phyloP scores from a whole-genome alignment of 2,329 filamentous ascomycete species.

The Scedosporium aurantiacum region DNA sequence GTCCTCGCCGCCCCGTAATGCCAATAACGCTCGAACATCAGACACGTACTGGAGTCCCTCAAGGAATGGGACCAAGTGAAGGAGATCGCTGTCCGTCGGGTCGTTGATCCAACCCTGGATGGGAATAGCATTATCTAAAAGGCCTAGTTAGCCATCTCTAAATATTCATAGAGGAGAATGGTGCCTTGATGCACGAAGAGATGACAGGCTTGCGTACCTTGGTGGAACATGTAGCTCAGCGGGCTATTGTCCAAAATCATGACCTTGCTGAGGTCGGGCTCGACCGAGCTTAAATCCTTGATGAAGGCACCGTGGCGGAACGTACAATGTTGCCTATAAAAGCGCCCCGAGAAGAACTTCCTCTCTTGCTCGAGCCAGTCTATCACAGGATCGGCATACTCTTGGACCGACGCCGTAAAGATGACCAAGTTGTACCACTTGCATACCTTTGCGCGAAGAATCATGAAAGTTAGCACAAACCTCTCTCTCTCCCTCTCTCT shows the following conservation, averaged over 20 bases:
- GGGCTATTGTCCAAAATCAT: constrained; percentile 99
- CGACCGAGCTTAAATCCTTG: constrained; percentile 91
- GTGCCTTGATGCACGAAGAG: not conserved
- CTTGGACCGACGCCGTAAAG: constrained; percentile 95
- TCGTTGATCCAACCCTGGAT: constrained; percentile 99
- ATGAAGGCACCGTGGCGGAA: constrained; percentile 93
- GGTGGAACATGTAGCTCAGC: constrained; percentile 95
- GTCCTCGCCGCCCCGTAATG: constrained; percentile 76
- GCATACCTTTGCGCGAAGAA: constrained; percentile 48
- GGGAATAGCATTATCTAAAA: constrained; percentile 88
- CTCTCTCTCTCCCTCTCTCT: constrained; percentile 1
- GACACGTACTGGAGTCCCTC: constrained; percentile 95
- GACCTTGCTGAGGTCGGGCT: constrained; percentile 93
- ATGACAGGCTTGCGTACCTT: constrained; percentile 46
- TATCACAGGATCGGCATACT: constrained; percentile 97
- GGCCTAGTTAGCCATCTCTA: not conserved
- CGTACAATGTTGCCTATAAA: constrained; percentile 96
- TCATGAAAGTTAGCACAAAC: constrained; percentile 12
- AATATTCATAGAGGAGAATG: not conserved
- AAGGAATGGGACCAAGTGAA: constrained; percentile 83
- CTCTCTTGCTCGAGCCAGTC: constrained; percentile 96
- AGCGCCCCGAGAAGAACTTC: constrained; percentile 88
- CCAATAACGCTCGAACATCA: constrained; percentile 83
- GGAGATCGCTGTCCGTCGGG: constrained; percentile 88
- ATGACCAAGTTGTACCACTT: constrained; percentile 98